Percentiles rank a stretch among this genome's conserved stretches.
Conservation (phyloP, 73 alveolate genomes). For the Durusdinium trenchii region DNA sequence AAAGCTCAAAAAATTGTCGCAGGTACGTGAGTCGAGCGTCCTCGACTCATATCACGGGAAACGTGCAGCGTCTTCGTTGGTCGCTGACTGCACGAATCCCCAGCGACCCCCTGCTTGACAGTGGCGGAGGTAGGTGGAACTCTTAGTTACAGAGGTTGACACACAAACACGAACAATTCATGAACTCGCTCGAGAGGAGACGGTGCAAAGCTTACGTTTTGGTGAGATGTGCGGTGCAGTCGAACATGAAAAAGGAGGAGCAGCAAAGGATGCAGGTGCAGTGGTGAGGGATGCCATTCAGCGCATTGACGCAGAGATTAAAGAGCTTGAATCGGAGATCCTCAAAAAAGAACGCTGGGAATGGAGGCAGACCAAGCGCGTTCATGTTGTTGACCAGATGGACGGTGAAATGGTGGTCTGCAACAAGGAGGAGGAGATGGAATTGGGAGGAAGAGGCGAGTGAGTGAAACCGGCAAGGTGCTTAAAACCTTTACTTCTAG, state of each 20-base stretch:
- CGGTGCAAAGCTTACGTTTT: conserved; percentile 73
- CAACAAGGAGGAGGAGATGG: conserved; percentile 73
- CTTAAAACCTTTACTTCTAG: not conserved
- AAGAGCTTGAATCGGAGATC: conserved; percentile 26
- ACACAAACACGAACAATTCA: not conserved
- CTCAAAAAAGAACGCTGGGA: conserved; percentile 50
- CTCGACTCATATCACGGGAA: too few relatives aligned
- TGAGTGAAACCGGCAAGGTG: not conserved
- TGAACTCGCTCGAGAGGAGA: not conserved
- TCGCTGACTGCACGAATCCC: too few relatives aligned
- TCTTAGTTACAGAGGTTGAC: too few relatives aligned
- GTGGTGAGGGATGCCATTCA: conserved; percentile 3
- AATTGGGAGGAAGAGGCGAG: conserved; percentile 52
- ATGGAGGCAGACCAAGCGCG: conserved; percentile 62
- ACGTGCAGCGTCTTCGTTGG: too few relatives aligned
- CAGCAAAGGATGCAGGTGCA: not conserved
- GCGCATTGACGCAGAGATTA: conserved; percentile 65
- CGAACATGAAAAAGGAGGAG: conserved; percentile 14
- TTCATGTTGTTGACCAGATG: conserved; percentile 59
- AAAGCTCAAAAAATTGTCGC: too few relatives aligned
- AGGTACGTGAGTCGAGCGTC: too few relatives aligned
- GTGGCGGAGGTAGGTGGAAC: too few relatives aligned
- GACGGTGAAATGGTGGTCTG: conserved; percentile 50
- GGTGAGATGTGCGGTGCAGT: conserved; percentile 62
- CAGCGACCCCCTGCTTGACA: too few relatives aligned